A percentile compares a stretch with the other conserved stretches of the same genome.
Conservation (phyloP, 768 basidiomycete species). For the Rhodosporidiobolus odoratus region DNA sequence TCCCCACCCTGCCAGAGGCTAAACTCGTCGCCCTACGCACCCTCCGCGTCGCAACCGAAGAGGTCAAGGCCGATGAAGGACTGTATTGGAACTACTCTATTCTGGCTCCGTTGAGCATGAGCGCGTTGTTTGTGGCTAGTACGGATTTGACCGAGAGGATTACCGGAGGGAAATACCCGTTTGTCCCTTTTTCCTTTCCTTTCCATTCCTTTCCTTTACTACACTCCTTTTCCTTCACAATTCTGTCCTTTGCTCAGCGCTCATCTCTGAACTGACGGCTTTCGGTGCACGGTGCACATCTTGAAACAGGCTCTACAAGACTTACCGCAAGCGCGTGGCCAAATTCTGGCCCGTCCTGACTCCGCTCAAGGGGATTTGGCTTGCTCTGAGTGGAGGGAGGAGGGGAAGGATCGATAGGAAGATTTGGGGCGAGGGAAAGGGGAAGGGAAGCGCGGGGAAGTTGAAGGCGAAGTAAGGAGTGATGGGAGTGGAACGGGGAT, state of each 20-base stretch:
- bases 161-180: conserved; percentile 65
- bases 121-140: conserved; percentile 67
- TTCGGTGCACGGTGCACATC: too few species aligned
- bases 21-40: conserved; percentile 31
- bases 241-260: not conserved
- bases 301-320: conserved; percentile 54
- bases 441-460: not conserved
- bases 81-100: conserved; percentile 45
- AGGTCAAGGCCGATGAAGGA: conserved; percentile 40
- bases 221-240: too few species aligned
- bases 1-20: not conserved
- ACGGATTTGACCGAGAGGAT: conserved; percentile 77
- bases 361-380: conserved; percentile 50
- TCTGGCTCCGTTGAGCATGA: conserved; percentile 59
- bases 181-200: not conserved
- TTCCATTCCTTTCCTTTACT: not conserved
- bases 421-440: conserved; percentile 49
- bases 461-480: not conserved
- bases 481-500: not conserved
- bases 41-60: conserved; percentile 40
- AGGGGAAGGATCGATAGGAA: conserved; percentile 49
- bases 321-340: conserved; percentile 70
- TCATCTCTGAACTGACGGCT: too few species aligned
- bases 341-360: conserved; percentile 65
- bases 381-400: conserved; percentile 48